These are phyloP conservation scores for Margaritispora aquatica DNA, from an alignment of 495 filamentous ascomycete species.

Conservation along the genomic window DNA sequence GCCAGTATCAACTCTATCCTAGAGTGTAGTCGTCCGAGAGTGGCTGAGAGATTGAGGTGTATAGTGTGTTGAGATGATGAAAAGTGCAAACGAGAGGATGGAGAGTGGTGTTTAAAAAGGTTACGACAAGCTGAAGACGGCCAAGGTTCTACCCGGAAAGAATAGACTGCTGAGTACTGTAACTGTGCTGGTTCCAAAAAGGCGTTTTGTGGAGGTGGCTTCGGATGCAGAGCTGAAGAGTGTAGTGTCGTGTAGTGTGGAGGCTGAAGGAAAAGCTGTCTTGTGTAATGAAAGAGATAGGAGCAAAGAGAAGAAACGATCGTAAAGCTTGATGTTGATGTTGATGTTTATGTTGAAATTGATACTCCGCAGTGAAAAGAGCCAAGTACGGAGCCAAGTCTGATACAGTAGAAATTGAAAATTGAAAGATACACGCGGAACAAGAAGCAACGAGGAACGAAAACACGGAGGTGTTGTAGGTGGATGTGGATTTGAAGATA, in stretches of 20 bases:
- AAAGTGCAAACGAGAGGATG: too few species aligned
- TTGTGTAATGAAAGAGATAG: neutral
- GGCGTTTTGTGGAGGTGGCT: neutral
- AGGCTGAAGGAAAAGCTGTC: too few species aligned
- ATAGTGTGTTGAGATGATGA: neutral
- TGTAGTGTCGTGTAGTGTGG: too few species aligned
- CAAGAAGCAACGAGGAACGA: neutral
- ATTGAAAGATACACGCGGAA: neutral
- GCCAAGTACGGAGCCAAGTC: too few species aligned
- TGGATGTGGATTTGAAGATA: neutral
- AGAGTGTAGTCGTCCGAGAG: neutral
- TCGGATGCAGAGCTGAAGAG: neutral
- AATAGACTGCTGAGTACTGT: constrained; percentile 15
- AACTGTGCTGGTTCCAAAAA: neutral
- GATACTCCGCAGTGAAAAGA: too few species aligned
- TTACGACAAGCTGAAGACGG: constrained; percentile 3
- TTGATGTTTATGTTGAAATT: too few species aligned
- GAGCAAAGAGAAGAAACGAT: constrained; percentile 1
- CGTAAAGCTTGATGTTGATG: neutral
- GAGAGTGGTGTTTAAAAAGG: neutral
- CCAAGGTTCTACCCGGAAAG: constrained; percentile 22
- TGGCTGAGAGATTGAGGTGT: too few species aligned
- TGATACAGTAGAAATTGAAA: constrained; percentile 1
- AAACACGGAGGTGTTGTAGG: neutral
- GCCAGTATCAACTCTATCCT: neutral